Base-by-base conservation (phyloP, 257 asterid genomes). In the Asclepias syriaca region DNA sequence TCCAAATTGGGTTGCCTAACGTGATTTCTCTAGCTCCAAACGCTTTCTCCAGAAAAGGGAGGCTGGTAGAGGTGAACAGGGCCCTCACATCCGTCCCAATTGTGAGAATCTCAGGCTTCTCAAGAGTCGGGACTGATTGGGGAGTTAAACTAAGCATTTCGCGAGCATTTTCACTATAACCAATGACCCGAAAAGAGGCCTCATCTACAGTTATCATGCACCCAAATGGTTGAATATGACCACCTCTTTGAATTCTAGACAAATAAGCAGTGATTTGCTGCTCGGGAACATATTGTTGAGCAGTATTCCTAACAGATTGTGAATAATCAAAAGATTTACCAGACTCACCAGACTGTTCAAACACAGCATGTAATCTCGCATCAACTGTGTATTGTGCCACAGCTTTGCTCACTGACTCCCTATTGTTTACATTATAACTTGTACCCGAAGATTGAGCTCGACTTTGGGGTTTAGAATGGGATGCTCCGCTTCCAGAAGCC, bases 311-410 rank as follows among this genome's bases (percentile, higher is more conserved):
- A 40, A 90, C 76, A 22, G 92, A 85, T 77, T 90, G 82, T 0
- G 96, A 84, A 39, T 92, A 92, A 77, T 92, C 96, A 77, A 92
- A 92, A 9, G 90, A 85, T 74, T 83, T 87, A 3, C 96, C 97
- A 19, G 94, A 81, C 82, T 85, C 96, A 48, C 96, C 95, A 16
- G 97, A 84, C 71, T 85, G 95, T 76, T 92, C 98, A 84, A 88
- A 92, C 12, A 85, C 98, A 9, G 96, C 94, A 76, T 92, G 96
- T 46, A 92, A 86, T 45, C 88, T 84, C 1, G 98, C 98, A 70
- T 92, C 98, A 73, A 68, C 81, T 0, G 96, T 85, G 89, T 85
- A 92, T 81, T 92, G 98, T 8, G 90, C 90, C 22, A 88, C 88
- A 49, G 92, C 98, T 77, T 77, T 87, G 86, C 87, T 89, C 57